Conservation (phyloP, 2,329 filamentous ascomycete species). For the Claviceps sp. region DNA sequence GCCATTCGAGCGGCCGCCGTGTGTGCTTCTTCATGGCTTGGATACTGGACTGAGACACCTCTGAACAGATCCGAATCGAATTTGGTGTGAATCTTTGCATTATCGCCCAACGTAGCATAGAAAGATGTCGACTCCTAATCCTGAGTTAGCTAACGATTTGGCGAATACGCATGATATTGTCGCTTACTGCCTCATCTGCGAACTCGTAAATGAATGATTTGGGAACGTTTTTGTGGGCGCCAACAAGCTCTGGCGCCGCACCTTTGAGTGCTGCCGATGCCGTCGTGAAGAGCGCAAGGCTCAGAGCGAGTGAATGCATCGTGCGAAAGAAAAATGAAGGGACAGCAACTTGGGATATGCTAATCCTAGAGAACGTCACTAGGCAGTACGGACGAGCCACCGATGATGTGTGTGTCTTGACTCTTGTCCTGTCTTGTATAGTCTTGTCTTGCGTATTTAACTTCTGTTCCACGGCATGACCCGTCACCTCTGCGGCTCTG, state of each 20-base stretch:
- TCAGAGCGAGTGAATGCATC: not conserved
- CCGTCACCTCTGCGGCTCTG: not conserved
- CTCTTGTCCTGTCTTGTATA: not conserved
- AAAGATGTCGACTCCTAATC: not conserved
- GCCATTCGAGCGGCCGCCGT: not conserved
- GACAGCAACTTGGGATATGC: not conserved
- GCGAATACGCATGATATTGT: no score
- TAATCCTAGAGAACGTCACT: not conserved
- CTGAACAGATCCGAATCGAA: not conserved
- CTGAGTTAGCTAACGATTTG: not conserved
- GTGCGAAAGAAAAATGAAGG: not conserved
- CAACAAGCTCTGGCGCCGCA: not conserved
- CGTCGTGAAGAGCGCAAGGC: not conserved
- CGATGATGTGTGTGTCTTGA: not conserved
- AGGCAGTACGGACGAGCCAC: not conserved
- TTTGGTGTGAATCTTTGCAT: not conserved
- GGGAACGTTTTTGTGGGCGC: not conserved
- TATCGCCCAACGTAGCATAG: not conserved
- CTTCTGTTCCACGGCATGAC: not conserved
- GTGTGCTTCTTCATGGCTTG: not conserved
- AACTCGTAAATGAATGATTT: slow-evolving; percentile 1
- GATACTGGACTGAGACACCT: not conserved
- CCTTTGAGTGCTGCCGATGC: not conserved
- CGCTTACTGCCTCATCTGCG: not conserved
- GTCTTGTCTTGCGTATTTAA: not conserved